Evolutionary conservation across 164 flowering plant species (phyloP).

Genomic region (Paratinospora sagittata): DNA sequence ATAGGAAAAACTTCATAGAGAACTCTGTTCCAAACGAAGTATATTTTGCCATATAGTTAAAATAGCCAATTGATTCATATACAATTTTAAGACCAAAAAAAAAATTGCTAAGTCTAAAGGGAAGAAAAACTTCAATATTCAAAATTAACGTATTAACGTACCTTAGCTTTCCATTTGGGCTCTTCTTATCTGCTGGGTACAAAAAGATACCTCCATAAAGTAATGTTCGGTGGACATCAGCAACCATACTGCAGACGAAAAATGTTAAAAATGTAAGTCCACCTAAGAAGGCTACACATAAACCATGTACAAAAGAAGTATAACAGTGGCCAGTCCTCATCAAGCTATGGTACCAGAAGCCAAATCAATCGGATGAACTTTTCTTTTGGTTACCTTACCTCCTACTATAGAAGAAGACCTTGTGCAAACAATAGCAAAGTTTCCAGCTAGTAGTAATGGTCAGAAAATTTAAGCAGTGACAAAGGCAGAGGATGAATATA

Average conservation of each 20-base stretch:
- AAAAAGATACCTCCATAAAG: constrained; percentile 97
- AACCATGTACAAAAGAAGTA: neutral
- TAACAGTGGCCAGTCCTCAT: neutral
- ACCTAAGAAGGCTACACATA: neutral
- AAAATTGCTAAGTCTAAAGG: neutral
- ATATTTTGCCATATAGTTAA: neutral
- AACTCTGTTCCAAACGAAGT: constrained; percentile 40
- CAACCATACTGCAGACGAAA: constrained; percentile 77
- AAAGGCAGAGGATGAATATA: too few relatives aligned
- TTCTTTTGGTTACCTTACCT: too few relatives aligned
- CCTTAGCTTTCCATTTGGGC: constrained; percentile 94
- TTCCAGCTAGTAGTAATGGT: too few relatives aligned
- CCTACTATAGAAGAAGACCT: too few relatives aligned
- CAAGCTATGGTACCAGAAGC: neutral
- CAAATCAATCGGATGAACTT: neutral
- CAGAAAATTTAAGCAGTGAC: too few relatives aligned
- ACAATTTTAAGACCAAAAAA: neutral
- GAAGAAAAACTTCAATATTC: neutral
- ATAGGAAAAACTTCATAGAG: constrained; percentile 93
- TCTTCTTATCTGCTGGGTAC: constrained; percentile 97
- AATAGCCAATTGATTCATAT: neutral
- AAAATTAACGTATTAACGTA: constrained; percentile 32
- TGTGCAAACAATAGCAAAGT: too few relatives aligned
- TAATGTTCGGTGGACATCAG: constrained; percentile 98
- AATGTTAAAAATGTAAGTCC: neutral